These are phyloP conservation scores for Penicillium daleae DNA, from an alignment of 495 filamentous ascomycete genomes.

Conservation along the genomic window DNA sequence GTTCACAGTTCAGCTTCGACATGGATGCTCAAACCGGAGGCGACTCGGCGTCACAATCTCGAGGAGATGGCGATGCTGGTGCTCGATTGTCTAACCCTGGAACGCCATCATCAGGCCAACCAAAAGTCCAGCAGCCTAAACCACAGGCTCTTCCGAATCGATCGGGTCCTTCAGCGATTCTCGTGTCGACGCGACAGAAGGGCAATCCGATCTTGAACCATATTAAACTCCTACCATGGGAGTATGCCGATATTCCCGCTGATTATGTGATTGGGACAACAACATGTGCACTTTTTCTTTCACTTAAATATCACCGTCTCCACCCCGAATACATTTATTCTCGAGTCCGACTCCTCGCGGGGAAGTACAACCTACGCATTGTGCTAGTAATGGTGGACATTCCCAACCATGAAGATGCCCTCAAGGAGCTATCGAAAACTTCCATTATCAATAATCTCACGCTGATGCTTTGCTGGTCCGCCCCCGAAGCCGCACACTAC, in stretches of 20 bases:
- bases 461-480: constrained; percentile 89
- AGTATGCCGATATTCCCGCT: constrained; percentile 91
- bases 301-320: constrained; percentile 94
- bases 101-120: constrained; percentile 32
- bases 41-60: constrained; percentile 61
- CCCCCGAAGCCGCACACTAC: constrained; percentile 89
- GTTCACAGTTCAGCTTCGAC: constrained; percentile 1
- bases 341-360: constrained; percentile 76
- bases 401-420: constrained; percentile 74
- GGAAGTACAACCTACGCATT: constrained; percentile 82
- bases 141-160: constrained; percentile 77
- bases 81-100: constrained; percentile 29
- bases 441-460: constrained; percentile 91
- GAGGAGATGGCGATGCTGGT: constrained; percentile 26
- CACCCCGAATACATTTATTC: constrained; percentile 98
- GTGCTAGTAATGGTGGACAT: constrained; percentile 93
- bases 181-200: constrained; percentile 86
- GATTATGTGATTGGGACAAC: constrained; percentile 90
- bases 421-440: constrained; percentile 86
- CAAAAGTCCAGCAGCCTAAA: constrained; percentile 81
- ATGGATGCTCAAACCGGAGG: constrained; percentile 67
- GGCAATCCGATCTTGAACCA: constrained; percentile 91
- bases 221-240: constrained; percentile 86
- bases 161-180: constrained; percentile 72
- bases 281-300: constrained; percentile 90